Evolutionary conservation across 805 yeast genomes (phyloP), one percentile per base, ranked within the genome.

Genomic region (Naumovozyma dairenensis): DNA sequence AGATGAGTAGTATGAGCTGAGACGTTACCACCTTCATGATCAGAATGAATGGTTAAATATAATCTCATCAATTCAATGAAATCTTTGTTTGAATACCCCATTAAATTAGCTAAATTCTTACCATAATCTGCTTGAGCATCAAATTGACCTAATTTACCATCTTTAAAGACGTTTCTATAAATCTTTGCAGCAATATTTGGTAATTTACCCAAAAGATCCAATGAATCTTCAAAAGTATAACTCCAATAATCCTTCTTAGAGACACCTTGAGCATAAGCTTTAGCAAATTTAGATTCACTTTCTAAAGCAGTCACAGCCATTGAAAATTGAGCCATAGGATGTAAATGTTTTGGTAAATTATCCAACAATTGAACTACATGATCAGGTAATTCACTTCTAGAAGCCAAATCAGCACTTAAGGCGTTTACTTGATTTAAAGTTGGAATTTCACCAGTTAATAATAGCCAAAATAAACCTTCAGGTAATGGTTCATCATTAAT

Each of bases 1-100:
- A 80, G 65, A 63, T 81, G 89, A 38, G 92, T 80, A 45, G 92
- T 76, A 66, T 80, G 92, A 31, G 92, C 92, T 42, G 85, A 77
- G 40, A 80, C 92, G 57, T 80, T 80, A 62, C 92, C 92, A 65
- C 92, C 93, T 68, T 81, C 93, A 66, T 81, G 93, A 59, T 81
- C 93, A 36, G 85, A 73, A 68, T 81, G 93, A 56, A 81, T 76
- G 41, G 89, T 75, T 54, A 80, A 62, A 70, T 81, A 81, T 47
- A 82, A 67, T 66, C 93, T 76, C 76, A 81, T 74, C 51, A 82
- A 70, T 60, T 81, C 87, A 38, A 75, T 71, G 56, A 81, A 81
- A 57, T 79, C 85, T 46, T 67, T 66, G 63, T 76, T 73, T 38
- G 79, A 42, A 66, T 67, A 68, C 48, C 75, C 72, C 39, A 77